Base-by-base conservation (phyloP, 1,284 basidiomycete species). In the Ganoderma sinense region DNA sequence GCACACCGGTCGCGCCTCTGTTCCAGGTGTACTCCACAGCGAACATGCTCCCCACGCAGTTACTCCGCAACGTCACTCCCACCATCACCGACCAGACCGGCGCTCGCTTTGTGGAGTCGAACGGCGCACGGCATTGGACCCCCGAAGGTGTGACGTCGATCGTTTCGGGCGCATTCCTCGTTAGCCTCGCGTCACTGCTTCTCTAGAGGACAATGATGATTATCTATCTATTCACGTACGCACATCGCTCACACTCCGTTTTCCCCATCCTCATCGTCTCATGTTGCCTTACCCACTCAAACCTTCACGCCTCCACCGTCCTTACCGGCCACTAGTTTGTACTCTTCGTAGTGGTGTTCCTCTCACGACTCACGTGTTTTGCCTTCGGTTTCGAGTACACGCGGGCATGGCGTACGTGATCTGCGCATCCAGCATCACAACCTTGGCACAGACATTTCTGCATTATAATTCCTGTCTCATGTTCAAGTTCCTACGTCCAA, bases 1-100 rank as follows among this genome's bases (percentile, higher is more conserved):
- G 91, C 6, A 77, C 85, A 6, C 89, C 90, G 2, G 78, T 91
- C 18, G 84, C 89, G 4, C 91, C 91, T 10, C 79, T 85, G 80
- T 89, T 87, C 85, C 87, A 84, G 68, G 72, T 90, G 41, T 89
- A 89, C 31, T 71, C 81, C 20, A 84, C 86, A 8, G 90, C 91
- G 31, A 89, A 86, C 78, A 93, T 94, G 91, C 82, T 91, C 23
- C 91, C 92, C 20, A 89, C 87, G 23, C 79, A 78, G 69, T 55
- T 76, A 58, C 82, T 91, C 67, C 81, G 87, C 70, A 90, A 90
- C 76, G 78, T 82, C 16, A 80, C 79, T 4, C n/a, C 63, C 23
- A 55, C 74, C 29, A 36, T 74, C 11, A 68, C 73, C 16, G 66
- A 65, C 48, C 66, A 63, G 26, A 43, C 65, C 63, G n/a, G 20